Conservation (phyloP, 495 filamentous ascomycete species). For the Xylona heveae region DNA sequence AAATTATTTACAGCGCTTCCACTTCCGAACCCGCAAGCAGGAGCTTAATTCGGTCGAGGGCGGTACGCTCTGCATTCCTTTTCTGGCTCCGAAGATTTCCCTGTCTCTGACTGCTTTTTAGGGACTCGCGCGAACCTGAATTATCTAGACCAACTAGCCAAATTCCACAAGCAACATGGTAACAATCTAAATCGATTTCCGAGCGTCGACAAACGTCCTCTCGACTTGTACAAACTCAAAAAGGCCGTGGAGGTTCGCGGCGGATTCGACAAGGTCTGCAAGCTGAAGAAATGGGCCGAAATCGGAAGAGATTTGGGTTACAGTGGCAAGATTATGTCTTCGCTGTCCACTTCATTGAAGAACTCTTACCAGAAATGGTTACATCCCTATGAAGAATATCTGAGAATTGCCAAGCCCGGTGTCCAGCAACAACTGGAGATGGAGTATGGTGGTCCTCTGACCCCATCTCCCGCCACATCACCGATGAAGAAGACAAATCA, state of each 20-base stretch:
- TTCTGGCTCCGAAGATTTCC: constrained; percentile 7
- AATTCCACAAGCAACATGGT: constrained; percentile 94
- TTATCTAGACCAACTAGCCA: constrained; percentile 84
- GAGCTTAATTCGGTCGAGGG: constrained; percentile 98
- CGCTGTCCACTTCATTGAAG: constrained; percentile 94
- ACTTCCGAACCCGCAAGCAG: constrained; percentile 90
- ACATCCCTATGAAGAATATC: constrained; percentile 88
- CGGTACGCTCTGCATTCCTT: constrained; percentile 39
- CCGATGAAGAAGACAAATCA: constrained; percentile 61
- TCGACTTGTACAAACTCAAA: constrained; percentile 89
- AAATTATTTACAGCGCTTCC: constrained; percentile 48
- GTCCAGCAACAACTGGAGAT: constrained; percentile 88
- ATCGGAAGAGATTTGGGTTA: constrained; percentile 94
- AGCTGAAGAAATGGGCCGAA: constrained; percentile 96
- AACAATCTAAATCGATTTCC: constrained; percentile 85
- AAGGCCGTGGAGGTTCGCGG: constrained; percentile 88
- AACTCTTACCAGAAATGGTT: constrained; percentile 96
- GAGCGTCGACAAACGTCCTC: constrained; percentile 90
- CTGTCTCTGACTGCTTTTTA: constrained; percentile 13
- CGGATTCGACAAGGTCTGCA: constrained; percentile 90
- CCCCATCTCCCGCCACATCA: constrained; percentile 73
- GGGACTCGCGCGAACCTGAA: constrained; percentile 88
- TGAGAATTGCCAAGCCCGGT: constrained; percentile 81
- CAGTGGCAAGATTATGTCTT: constrained; percentile 99
- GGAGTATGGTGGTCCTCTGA: constrained; percentile 83